Evolutionary conservation across 73 alveolate species (phyloP).

Genomic region (Symbiodinium pilosum): DNA sequence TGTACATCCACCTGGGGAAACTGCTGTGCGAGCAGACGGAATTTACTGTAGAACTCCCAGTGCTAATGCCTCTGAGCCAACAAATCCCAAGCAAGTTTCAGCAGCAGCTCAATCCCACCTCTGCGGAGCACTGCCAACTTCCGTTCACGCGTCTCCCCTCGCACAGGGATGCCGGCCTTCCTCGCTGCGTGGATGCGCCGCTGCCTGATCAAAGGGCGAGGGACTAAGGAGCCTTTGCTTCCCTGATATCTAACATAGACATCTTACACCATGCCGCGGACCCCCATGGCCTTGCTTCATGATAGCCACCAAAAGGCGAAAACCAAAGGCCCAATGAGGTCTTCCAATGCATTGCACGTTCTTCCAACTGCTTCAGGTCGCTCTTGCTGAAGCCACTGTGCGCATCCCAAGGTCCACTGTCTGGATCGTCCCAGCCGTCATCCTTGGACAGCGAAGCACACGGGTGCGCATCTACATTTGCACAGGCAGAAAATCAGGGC

Average conservation of each 20-base stretch:
- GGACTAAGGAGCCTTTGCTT: neutral
- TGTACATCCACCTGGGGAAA: constrained; percentile 3
- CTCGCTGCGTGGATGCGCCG: constrained; percentile 43
- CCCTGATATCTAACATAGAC: too few relatives aligned
- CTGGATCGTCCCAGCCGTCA: constrained; percentile 89
- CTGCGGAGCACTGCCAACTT: neutral
- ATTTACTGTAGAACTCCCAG: neutral
- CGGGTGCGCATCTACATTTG: too few relatives aligned
- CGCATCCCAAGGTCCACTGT: constrained; percentile 55
- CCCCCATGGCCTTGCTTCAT: constrained; percentile 47
- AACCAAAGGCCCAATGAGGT: constrained; percentile 60
- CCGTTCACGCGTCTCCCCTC: constrained; percentile 28
- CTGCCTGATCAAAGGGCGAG: constrained; percentile 51
- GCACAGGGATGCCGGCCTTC: constrained; percentile 31
- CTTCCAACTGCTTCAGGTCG: neutral
- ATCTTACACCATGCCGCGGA: too few relatives aligned
- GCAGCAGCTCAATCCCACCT: too few relatives aligned
- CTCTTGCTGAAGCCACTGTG: constrained; percentile 5
- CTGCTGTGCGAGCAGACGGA: neutral
- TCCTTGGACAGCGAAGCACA: too few relatives aligned
- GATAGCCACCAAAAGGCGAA: constrained; percentile 83
- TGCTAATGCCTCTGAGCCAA: neutral
- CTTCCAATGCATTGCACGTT: neutral
- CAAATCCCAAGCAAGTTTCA: too few relatives aligned
- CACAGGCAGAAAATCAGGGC: too few relatives aligned